A percentile compares a stretch with the other conserved stretches of the same genome.
phyloP scores from a whole-genome alignment of 805 yeast genomes.

The Wickerhamiella slavikovae region DNA sequence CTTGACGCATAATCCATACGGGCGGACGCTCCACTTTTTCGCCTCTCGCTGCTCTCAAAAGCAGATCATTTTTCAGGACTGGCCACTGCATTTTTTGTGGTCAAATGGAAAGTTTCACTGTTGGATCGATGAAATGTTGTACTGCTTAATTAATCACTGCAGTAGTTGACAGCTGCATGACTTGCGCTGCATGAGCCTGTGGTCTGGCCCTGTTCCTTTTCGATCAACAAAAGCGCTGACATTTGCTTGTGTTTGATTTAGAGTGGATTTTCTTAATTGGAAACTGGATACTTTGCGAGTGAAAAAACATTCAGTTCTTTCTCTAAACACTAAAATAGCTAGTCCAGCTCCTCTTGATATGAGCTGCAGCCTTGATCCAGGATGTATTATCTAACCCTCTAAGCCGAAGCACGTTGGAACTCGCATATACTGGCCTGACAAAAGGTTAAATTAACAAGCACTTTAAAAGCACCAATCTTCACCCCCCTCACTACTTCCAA shows the following conservation, averaged over 20 bases:
- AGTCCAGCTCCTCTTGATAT: too few relatives aligned
- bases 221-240: background rate
- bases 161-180: background rate
- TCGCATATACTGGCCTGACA: too few relatives aligned
- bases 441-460: background rate
- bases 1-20: conserved; percentile 26
- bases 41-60: conserved; percentile 77
- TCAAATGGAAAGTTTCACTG: background rate
- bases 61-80: conserved; percentile 68
- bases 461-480: too few relatives aligned
- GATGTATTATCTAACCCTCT: too few relatives aligned
- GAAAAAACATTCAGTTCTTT: too few relatives aligned
- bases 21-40: conserved; percentile 93
- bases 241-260: background rate
- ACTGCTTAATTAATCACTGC: background rate
- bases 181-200: too few relatives aligned
- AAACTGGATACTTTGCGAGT: too few relatives aligned
- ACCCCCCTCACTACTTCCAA: background rate
- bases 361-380: too few relatives aligned
- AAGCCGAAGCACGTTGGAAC: too few relatives aligned
- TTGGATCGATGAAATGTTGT: background rate
- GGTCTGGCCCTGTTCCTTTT: too few relatives aligned
- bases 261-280: background rate
- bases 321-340: too few relatives aligned
- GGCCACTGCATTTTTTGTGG: conserved; percentile 29